Percentiles rank a stretch among this genome's conserved stretches.
phyloP scores from a whole-genome alignment of 1,139 yeast genomes.

The Pichia sp. region DNA sequence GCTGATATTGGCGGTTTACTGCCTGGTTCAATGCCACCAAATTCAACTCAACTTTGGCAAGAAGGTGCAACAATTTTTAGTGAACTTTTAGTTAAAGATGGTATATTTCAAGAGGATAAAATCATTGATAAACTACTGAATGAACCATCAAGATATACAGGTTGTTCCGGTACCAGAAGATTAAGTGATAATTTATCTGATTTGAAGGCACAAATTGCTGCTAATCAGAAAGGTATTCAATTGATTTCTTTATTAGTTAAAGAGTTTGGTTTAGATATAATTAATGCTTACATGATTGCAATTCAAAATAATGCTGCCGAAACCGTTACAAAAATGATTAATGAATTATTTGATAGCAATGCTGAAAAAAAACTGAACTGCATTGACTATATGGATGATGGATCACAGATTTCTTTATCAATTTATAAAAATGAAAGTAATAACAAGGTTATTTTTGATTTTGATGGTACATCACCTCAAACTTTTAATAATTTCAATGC shows the following conservation, averaged over 20 bases:
- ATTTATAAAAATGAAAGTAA: constrained; percentile 36
- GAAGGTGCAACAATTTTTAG: constrained; percentile 59
- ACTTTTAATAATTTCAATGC: constrained; percentile 40
- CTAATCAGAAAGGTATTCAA: constrained; percentile 57
- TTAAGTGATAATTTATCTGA: constrained; percentile 56
- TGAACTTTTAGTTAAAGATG: constrained; percentile 48
- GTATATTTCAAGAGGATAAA: constrained; percentile 50
- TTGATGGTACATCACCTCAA: constrained; percentile 44
- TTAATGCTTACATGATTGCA: constrained; percentile 54
- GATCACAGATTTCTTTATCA: constrained; percentile 43
- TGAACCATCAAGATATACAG: constrained; percentile 48
- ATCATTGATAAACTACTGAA: constrained; percentile 38
- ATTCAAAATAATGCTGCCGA: constrained; percentile 55
- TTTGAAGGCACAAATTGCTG: constrained; percentile 61
- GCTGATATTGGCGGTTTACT: constrained; percentile 63
- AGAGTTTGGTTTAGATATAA: constrained; percentile 46
- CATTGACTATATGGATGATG: constrained; percentile 56
- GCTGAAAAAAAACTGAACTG: constrained; percentile 36
- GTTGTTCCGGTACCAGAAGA: constrained; percentile 57
- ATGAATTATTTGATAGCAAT: constrained; percentile 28
- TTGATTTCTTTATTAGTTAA: constrained; percentile 42
- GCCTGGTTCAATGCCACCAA: constrained; percentile 64
- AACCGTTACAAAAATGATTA: constrained; percentile 39
- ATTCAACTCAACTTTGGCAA: constrained; percentile 52
- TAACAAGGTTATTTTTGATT: constrained; percentile 46